A percentile compares a stretch with the other conserved stretches of the same genome.
These are phyloP conservation scores for Russula sp. DNA, from an alignment of 768 basidiomycete genomes.

Conservation along the genomic window DNA sequence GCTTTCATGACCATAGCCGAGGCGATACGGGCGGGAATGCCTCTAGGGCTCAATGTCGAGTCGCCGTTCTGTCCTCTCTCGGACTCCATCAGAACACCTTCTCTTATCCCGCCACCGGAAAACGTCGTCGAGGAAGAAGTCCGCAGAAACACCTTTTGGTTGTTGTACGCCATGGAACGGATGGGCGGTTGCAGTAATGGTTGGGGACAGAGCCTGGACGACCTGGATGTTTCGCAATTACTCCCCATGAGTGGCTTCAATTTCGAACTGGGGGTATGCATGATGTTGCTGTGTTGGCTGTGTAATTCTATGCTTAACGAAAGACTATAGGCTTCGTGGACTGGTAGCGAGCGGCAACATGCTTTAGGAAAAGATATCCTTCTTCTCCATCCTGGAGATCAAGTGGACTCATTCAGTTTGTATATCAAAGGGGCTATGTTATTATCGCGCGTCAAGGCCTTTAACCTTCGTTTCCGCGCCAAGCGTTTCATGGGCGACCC, in stretches of 20 bases:
- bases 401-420: conserved; percentile 67
- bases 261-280: conserved; percentile 59
- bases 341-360: conserved; percentile 59
- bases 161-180: conserved; percentile 67
- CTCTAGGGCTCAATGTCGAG: conserved; percentile 67
- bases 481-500: conserved; percentile 59
- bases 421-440: conserved; percentile 69
- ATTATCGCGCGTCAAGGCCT: conserved; percentile 58
- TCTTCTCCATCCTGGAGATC: conserved; percentile 55
- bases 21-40: conserved; percentile 55
- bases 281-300: conserved; percentile 7
- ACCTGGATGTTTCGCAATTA: conserved; percentile 69
- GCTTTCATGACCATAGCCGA: conserved; percentile 58
- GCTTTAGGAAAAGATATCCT: conserved; percentile 60
- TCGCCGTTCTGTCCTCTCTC: conserved; percentile 65
- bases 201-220: conserved; percentile 69
- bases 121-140: conserved; percentile 67
- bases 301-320: conserved; percentile 18
- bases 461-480: conserved; percentile 63
- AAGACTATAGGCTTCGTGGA: conserved; percentile 47
- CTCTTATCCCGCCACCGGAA: conserved; percentile 57
- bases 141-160: conserved; percentile 70
- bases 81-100: conserved; percentile 53
- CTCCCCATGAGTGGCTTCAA: conserved; percentile 60
- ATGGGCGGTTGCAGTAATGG: conserved; percentile 65